Percentiles rank a stretch among this genome's conserved stretches.
Conservation (phyloP, 371 early-diverging fungal genomes). For the Syncephalis fuscata region DNA sequence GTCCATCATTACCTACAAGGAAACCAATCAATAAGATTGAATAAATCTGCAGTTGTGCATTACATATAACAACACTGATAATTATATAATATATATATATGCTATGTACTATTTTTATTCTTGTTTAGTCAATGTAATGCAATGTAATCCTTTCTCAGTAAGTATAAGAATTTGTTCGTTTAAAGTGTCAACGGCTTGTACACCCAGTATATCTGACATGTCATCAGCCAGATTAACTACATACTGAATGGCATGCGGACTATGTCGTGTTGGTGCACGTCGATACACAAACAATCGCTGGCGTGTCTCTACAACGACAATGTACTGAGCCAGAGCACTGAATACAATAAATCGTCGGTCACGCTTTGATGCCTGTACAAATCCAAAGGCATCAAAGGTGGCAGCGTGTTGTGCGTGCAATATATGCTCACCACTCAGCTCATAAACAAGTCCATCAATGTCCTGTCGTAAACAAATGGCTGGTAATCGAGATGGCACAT, state of each 20-base stretch:
- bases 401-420: constrained; percentile 23
- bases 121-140: no score
- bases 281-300: background rate
- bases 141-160: no score
- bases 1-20: constrained; percentile 59
- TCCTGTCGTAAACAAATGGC: constrained; percentile 47
- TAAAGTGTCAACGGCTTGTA: no score
- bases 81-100: no score
- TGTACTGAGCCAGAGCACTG: background rate
- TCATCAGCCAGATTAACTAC: no score
- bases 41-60: no score
- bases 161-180: no score
- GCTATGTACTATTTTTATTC: no score
- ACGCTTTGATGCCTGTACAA: constrained; percentile 66
- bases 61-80: no score
- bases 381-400: constrained; percentile 58
- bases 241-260: no score
- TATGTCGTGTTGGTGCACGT: background rate
- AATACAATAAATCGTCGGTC: constrained; percentile 37
- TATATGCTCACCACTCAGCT: constrained; percentile 7
- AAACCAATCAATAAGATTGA: constrained; percentile 11
- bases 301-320: background rate
- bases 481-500: constrained; percentile 9
- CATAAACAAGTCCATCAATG: constrained; percentile 55
- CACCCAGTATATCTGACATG: no score